A percentile compares a stretch with the other conserved stretches of the same genome.
These are phyloP conservation scores for Euphorbia lathyris DNA, from an alignment of 345 rosid genomes.

Conservation along the genomic window DNA sequence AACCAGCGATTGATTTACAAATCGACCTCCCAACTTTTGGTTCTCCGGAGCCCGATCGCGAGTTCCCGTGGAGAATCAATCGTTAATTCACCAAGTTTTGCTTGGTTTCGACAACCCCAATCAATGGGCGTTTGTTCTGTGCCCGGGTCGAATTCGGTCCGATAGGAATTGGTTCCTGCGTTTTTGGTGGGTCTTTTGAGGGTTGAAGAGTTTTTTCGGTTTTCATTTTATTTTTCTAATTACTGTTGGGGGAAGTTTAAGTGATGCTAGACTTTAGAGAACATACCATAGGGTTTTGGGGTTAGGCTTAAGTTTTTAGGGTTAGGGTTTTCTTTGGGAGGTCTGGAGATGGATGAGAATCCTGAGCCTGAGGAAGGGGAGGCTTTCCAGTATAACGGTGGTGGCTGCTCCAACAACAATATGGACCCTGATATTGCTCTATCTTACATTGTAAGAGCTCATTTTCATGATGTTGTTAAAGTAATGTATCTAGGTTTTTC, in stretches of 20 bases:
- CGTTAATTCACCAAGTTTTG: not conserved
- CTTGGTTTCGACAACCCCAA: not conserved
- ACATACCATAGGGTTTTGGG: slow-evolving; percentile 26
- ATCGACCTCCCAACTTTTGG: not conserved
- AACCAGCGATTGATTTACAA: not conserved
- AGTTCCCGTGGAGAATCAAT: slow-evolving; percentile 1
- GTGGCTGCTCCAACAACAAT: slow-evolving; percentile 25
- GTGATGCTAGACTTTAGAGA: slow-evolving; percentile 69
- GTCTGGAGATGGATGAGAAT: slow-evolving; percentile 44
- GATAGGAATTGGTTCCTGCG: slow-evolving; percentile 6
- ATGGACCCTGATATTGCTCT: slow-evolving; percentile 59
- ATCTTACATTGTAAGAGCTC: slow-evolving; percentile 72
- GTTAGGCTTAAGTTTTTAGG: slow-evolving; percentile 3
- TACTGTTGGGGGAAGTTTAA: not conserved
- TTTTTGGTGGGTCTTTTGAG: slow-evolving; percentile 11
- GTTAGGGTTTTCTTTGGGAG: slow-evolving; percentile 10
- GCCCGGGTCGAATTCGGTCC: slow-evolving; percentile 1
- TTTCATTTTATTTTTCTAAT: not conserved
- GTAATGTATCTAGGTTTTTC: slow-evolving; percentile 11
- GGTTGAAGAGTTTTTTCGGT: not conserved
- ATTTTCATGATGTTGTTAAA: slow-evolving; percentile 14
- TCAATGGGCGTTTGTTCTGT: slow-evolving; percentile 9
- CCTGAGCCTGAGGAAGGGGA: slow-evolving; percentile 81
- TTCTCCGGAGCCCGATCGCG: slow-evolving; percentile 7
- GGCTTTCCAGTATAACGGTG: slow-evolving; percentile 37